These are phyloP conservation scores for Xylaria flabelliformis DNA, from an alignment of 495 filamentous ascomycete species.

Conservation along the genomic window DNA sequence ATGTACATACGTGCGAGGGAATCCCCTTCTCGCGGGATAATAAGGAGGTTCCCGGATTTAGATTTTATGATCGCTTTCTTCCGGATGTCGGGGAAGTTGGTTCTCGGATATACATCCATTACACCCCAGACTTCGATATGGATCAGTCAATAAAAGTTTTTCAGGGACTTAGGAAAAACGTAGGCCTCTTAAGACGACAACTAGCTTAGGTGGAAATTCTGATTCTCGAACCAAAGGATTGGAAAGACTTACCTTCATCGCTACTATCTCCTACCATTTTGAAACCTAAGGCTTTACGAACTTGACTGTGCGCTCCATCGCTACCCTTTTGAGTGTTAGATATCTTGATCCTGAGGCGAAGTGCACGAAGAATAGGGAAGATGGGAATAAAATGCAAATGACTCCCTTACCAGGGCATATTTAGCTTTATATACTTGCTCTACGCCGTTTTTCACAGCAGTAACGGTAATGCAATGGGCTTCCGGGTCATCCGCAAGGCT, in stretches of 20 bases:
- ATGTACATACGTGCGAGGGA: slow-evolving; percentile 68
- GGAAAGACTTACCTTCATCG: slow-evolving; percentile 55
- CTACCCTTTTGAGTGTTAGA: slow-evolving; percentile 59
- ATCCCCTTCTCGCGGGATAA: slow-evolving; percentile 72
- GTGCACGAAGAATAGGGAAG: neutral
- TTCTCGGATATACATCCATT: slow-evolving; percentile 78
- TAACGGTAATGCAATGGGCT: slow-evolving; percentile 61
- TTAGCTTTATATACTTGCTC: slow-evolving; percentile 65
- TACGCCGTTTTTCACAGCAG: slow-evolving; percentile 57
- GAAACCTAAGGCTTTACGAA: slow-evolving; percentile 71
- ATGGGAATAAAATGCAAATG: neutral
- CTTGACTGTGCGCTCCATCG: slow-evolving; percentile 77
- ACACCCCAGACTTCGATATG: slow-evolving; percentile 65
- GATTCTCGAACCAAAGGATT: neutral
- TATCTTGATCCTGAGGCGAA: neutral
- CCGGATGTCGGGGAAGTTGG: slow-evolving; percentile 77
- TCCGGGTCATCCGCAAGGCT: slow-evolving; percentile 45
- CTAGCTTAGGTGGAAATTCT: neutral
- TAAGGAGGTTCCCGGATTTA: slow-evolving; percentile 58
- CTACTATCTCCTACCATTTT: slow-evolving; percentile 76
- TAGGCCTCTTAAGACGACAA: neutral
- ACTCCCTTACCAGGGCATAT: slow-evolving; percentile 67
- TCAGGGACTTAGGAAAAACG: neutral
- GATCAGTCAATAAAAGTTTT: neutral
- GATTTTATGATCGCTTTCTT: slow-evolving; percentile 65